Evolutionary conservation across 1,139 yeast species (phyloP).

Genomic region (Hansenula sp.): DNA sequence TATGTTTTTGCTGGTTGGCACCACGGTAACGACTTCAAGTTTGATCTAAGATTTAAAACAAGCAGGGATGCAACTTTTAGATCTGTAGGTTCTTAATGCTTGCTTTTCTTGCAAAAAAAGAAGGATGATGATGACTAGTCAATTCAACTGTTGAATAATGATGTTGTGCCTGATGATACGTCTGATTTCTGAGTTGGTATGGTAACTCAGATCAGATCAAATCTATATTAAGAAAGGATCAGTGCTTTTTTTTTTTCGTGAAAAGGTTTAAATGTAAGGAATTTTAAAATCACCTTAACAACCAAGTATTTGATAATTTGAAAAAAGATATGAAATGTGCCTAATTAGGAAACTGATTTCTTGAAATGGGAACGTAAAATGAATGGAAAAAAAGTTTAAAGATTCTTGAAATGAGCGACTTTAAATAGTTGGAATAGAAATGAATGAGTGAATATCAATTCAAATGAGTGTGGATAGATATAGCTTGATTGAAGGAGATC

Average conservation of each 20-base stretch:
- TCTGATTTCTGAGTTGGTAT: too few species aligned
- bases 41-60: background rate
- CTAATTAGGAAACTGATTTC: background rate
- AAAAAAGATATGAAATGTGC: background rate
- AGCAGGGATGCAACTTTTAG: slow-evolving; percentile 1
- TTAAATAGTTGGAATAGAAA: background rate
- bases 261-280: background rate
- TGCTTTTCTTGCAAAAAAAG: background rate
- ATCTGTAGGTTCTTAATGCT: too few species aligned
- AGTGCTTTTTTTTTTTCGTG: background rate
- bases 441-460: background rate
- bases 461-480: background rate
- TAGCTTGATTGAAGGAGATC: background rate
- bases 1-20: background rate
- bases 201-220: background rate
- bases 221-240: background rate
- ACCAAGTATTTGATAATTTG: background rate
- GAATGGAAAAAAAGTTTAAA: background rate
- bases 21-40: slow-evolving; percentile 1
- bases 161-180: background rate
- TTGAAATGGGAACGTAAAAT: background rate
- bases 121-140: background rate
- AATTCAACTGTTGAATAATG: background rate
- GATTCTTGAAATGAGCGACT: background rate
- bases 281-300: slow-evolving; percentile 1